Evolutionary conservation across 2,329 filamentous ascomycete genomes (phyloP).

Genomic region (Chaetomiaceae sp.): DNA sequence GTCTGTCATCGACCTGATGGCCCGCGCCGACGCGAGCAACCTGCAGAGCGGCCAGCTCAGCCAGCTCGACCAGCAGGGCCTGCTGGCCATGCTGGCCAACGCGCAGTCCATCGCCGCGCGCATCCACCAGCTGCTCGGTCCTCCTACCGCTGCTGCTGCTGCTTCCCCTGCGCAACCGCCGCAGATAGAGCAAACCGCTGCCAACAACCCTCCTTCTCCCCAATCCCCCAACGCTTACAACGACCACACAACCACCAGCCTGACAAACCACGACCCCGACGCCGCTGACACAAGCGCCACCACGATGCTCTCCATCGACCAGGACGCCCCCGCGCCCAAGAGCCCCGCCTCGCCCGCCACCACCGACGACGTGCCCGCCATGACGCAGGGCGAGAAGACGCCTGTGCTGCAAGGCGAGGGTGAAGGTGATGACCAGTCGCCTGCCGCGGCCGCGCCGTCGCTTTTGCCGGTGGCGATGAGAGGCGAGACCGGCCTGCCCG

Average conservation of each 20-base stretch:
- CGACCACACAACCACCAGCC: too few relatives aligned
- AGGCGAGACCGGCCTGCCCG: constrained; percentile 7
- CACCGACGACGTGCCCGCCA: constrained; percentile 20
- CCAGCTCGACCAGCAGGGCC: constrained; percentile 37
- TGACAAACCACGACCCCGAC: too few relatives aligned
- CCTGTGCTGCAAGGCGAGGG: too few relatives aligned
- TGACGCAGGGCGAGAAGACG: constrained; percentile 21
- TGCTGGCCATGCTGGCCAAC: constrained; percentile 44
- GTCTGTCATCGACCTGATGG: constrained; percentile 42
- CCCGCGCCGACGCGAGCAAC: constrained; percentile 40
- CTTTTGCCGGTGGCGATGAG: constrained; percentile 1
- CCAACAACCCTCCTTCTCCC: too few relatives aligned
- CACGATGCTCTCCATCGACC: too few relatives aligned
- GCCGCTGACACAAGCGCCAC: neutral
- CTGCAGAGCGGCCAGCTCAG: constrained; percentile 35
- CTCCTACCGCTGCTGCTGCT: constrained; percentile 1
- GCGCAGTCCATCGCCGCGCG: constrained; percentile 39
- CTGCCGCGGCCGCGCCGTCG: constrained; percentile 8
- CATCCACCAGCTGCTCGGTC: constrained; percentile 29
- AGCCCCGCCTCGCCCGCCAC: constrained; percentile 20
- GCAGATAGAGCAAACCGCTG: too few relatives aligned
- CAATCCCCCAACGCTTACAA: too few relatives aligned
- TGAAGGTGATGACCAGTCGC: constrained; percentile 12
- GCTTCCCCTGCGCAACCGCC: too few relatives aligned
- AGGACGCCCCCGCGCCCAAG: constrained; percentile 12